Base-by-base conservation (phyloP, 2,329 filamentous ascomycete genomes). In the Mariannaea sp. region DNA sequence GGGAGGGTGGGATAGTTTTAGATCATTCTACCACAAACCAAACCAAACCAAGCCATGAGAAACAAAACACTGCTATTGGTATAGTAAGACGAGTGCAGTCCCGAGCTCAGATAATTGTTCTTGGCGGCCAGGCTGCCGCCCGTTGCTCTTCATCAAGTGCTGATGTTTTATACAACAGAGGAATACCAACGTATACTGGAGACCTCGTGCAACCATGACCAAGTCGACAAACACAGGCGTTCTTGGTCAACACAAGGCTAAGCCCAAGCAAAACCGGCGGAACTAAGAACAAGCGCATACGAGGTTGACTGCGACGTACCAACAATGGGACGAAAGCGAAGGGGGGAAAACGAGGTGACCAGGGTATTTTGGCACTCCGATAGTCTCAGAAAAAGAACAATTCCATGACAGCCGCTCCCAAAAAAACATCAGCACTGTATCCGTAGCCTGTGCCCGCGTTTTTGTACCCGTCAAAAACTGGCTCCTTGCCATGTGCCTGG, bases 381-480 rank as follows among this genome's bases (percentile, higher is more conserved):
- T 54, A 56, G 60, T 55, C 27, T 46, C 41, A 55, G 63, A 64
- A 64, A 64, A 66, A 65, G 58, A 66, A 66, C 64, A 66, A 66
- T 66, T 66, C 64, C 43, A 66, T 43, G 59, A 41, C 43, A 42
- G 38, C 14, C 44, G 44, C 48, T 29, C 39, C 44, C 38, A 30
- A 46, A 40, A 30, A 26, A 24, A 38, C 45, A 50, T 33, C 32
- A 43, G 48, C 54, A 47, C 50, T 16, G 49, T 40, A 51, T 42
- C 52, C 48, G 59, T 60, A 53, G n/a, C n/a, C 50, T 16, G 49
- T 40, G 49, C 44, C 52, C 48, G 59, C 59, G 51, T 43, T 46
- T 30, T 46, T 41, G 40, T 49, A 43, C 50, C 55, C 58, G 47
- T 30, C 55, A 36, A 46, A n/a, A 53, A 50, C 50, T 43, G 49